Evolutionary conservation across 2,329 filamentous ascomycete genomes (phyloP), one percentile per base, ranked within the genome.

Genomic region (Ceratocystis cubensis): DNA sequence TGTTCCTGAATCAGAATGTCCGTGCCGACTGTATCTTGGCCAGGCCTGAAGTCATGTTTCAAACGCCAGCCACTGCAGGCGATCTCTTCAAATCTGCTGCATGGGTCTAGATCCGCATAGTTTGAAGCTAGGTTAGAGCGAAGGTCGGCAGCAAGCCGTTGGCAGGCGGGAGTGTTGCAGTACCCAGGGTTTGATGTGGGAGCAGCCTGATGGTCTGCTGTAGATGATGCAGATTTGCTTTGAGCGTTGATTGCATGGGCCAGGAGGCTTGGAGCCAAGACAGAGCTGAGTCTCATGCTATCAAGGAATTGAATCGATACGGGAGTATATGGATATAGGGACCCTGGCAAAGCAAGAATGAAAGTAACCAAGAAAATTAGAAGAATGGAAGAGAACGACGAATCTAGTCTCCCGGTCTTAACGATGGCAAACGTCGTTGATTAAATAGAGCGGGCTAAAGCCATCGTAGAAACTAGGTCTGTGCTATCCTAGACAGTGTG

Each of bases 41-140:
- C 87, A 3, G 83, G 76, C 1, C 86, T 81, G 67, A 89, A 80
- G 70, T 88, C 85, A 74, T 88, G 82, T 10, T 77, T 79, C 28
- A 83, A 78, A 64, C 81, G 78, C 82, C 86, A 89, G 8, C 86
- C 86, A 66, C 84, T 85, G 70, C 87, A 89, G 25, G 84, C 84
- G 66, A 85, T 80, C 72, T 85, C 78, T 68, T 88, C 84, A 68
- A 90, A 90, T 71, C 88, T 75, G n/a, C 78, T 81, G 71, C 87
- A 90, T 1, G 87, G 82, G 72, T 89, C 85, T 46, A 89, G 76
- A 2, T 82, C 74, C 68, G 82, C 77, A 73, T 88, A 85, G 63
- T 84, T 69, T 7, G 71, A 68, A 1, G 73, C 71, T 0, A 75
- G 65, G 13, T 70, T 73, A 15, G 70, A 71, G 0, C 74, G 66